These are phyloP conservation scores for Lenwebbia sp. DNA, from an alignment of 345 rosid genomes.

Conservation along the genomic window DNA sequence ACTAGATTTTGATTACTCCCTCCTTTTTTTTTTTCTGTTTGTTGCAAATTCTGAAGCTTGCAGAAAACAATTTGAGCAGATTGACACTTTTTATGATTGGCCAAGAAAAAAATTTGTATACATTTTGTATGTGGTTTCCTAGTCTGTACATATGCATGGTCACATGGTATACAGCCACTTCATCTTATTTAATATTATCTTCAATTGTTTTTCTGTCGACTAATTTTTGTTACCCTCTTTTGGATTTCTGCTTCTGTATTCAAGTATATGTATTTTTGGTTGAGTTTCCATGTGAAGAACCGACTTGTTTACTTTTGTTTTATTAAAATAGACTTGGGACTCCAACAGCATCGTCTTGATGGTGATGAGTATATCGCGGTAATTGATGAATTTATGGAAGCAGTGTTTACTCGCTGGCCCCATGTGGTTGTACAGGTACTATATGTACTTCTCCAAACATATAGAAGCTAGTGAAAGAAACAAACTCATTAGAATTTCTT, in stretches of 20 bases:
- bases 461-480: not conserved
- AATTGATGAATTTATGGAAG: conserved; percentile 97
- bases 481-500: not conserved
- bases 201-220: not conserved
- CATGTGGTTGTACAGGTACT: conserved; percentile 90
- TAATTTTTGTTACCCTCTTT: not conserved
- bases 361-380: conserved; percentile 65
- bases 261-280: not conserved
- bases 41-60: not conserved
- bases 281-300: not conserved
- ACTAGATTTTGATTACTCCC: not conserved
- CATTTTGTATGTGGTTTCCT: not conserved
- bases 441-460: not conserved
- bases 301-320: not conserved
- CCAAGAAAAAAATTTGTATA: not conserved
- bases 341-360: conserved; percentile 85
- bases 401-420: conserved; percentile 98
- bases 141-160: not conserved
- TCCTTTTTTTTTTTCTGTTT: not conserved
- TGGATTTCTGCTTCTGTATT: not conserved
- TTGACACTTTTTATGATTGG: not conserved
- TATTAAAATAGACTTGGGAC: conserved; percentile 65
- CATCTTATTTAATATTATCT: not conserved
- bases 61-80: not conserved
- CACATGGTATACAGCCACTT: not conserved